Base-by-base conservation (phyloP, 257 asterid species). In the Fraxinus pennsylvanica region DNA sequence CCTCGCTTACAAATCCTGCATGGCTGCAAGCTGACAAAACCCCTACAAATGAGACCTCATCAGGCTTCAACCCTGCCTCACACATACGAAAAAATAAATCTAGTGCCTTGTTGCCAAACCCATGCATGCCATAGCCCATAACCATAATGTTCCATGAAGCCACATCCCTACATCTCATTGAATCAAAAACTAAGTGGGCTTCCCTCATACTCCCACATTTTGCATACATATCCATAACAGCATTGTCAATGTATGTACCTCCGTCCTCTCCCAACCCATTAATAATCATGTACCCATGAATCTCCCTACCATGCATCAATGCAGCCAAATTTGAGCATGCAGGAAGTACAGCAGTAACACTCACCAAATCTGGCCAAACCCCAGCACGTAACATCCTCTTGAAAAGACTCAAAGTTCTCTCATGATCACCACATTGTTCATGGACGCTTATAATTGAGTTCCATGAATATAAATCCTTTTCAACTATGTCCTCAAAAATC, bases 81-180 rank as follows among this genome's bases (percentile, higher is more conserved):
- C 83, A 82, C 97, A 92, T 90, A 61, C 74, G 29, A 73, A 82
- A 84, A 69, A 94, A 94, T 82, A 91, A 71, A 73, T 80, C 85
- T 73, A 92, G 69, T 32, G 98, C 97, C 86, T 92, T 85, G 15
- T 87, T 82, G 25, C 94, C 94, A 39, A 74, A 86, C 52, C 98
- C 97, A 9, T 89, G 92, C 92, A 90, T 85, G 54, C 97, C 98
- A 68, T 89, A 91, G 47, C 97, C 94, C 97, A 87, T 90, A 39
- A 91, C 91, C 94, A 94, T 85, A 67, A 92, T 91, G 71, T 94
- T 94, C 97, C 97, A 92, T 1, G 98, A 94, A 2, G 97, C 97
- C 25, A 82, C 86, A 81, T 92, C 97, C 80, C 82, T 92, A 33
- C 61, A 45, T 71, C 70, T 79, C 86, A 85, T 88, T 82, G 45